phyloP scores from a whole-genome alignment of 2,329 filamentous ascomycete genomes.

The Boeremia exigua region DNA sequence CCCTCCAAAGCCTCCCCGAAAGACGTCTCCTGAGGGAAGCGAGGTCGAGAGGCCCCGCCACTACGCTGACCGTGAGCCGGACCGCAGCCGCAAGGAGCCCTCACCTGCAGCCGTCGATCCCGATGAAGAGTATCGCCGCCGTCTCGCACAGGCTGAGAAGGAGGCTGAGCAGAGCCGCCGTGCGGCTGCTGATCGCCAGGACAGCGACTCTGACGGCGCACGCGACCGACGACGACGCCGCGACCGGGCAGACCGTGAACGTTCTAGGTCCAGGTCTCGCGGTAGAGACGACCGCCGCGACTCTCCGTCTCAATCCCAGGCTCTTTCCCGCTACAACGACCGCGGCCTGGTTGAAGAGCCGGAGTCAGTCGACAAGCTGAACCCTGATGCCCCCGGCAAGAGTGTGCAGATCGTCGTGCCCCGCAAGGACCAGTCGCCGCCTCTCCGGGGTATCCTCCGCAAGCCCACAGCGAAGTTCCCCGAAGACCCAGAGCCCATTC shows the following conservation, averaged over 20 bases:
- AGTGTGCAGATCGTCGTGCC: slow-evolving; percentile 71
- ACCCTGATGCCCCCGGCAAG: slow-evolving; percentile 37
- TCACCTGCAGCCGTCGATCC: slow-evolving; percentile 49
- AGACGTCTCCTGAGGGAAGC: slow-evolving; percentile 43
- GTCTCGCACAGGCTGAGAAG: slow-evolving; percentile 55
- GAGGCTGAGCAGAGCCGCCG: slow-evolving; percentile 50
- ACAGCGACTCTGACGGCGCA: slow-evolving; percentile 43
- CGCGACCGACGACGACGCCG: slow-evolving; percentile 43
- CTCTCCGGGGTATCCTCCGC: slow-evolving; percentile 79
- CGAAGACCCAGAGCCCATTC: slow-evolving; percentile 80
- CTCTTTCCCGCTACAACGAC: slow-evolving; percentile 36
- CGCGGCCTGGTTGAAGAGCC: slow-evolving; percentile 44
- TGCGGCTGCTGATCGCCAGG: slow-evolving; percentile 34
- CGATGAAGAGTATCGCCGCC: slow-evolving; percentile 59
- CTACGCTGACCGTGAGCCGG: slow-evolving; percentile 45
- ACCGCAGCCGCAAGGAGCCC: slow-evolving; percentile 40
- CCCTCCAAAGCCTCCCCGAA: slow-evolving; percentile 31
- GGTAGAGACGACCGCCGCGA: slow-evolving; percentile 36
- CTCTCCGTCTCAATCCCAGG: slow-evolving; percentile 31
- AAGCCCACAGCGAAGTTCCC: slow-evolving; percentile 82
- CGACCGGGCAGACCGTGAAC: slow-evolving; percentile 38
- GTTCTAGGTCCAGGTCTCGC: slow-evolving; percentile 26
- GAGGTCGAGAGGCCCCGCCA: slow-evolving; percentile 45
- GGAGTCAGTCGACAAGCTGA: slow-evolving; percentile 32
- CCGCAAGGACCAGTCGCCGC: slow-evolving; percentile 71